Conservation (phyloP, 164 flowering plant genomes). For the Annona squamosa region DNA sequence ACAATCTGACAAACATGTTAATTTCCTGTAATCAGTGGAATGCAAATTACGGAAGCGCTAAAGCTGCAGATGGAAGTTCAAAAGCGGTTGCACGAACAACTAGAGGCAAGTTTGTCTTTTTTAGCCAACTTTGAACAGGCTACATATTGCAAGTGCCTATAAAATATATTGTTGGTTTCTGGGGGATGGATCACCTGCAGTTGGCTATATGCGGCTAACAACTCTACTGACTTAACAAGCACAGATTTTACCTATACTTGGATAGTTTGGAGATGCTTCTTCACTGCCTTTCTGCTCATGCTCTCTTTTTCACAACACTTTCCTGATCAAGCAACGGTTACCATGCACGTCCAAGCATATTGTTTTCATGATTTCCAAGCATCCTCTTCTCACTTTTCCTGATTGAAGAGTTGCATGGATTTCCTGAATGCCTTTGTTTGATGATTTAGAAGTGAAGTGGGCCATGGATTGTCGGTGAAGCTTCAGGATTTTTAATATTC, state of each 20-base stretch:
- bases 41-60: constrained; percentile 85
- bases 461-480: neutral
- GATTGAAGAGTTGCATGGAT: no score
- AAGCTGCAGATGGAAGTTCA: constrained; percentile 96
- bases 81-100: constrained; percentile 85
- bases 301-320: no score
- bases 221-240: no score
- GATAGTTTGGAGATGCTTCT: no score
- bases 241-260: no score
- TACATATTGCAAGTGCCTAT: neutral
- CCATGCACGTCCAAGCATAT: no score
- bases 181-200: neutral
- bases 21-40: constrained; percentile 41
- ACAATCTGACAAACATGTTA: neutral
- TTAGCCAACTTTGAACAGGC: neutral
- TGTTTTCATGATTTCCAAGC: no score
- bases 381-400: no score
- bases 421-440: neutral
- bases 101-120: constrained; percentile 49
- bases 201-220: neutral
- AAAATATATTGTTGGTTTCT: neutral
- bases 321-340: no score
- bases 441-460: neutral
- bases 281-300: no score
- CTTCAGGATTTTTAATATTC: neutral